These are phyloP conservation scores for Rhododendron simsii DNA, from an alignment of 148 eudicot genomes.

Conservation along the genomic window DNA sequence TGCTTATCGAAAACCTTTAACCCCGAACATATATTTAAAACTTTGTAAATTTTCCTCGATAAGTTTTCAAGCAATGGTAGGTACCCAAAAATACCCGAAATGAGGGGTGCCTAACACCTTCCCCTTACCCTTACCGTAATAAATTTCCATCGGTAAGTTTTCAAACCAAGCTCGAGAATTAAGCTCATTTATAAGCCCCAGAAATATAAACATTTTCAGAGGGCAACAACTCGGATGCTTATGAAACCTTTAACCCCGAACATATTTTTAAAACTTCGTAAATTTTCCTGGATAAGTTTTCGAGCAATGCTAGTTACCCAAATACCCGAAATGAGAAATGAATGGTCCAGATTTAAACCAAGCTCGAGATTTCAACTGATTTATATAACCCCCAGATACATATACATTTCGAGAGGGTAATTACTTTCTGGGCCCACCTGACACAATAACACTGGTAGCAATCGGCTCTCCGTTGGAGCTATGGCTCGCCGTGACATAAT, in stretches of 20 bases:
- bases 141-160: neutral
- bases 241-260: no score
- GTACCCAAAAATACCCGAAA: no score
- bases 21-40: no score
- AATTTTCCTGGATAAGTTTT: no score
- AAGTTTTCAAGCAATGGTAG: no score
- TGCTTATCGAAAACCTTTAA: neutral
- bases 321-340: no score
- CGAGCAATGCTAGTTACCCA: no score
- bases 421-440: constrained; percentile 28
- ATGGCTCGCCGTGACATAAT: constrained; percentile 60
- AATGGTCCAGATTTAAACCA: no score
- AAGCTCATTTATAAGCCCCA: neutral
- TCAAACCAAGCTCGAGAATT: neutral
- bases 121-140: no score
- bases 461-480: constrained; percentile 88
- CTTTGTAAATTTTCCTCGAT: neutral
- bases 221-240: neutral
- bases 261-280: neutral
- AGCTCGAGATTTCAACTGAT: no score
- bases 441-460: constrained; percentile 83
- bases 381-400: no score
- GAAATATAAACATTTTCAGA: neutral
- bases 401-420: neutral
- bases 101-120: no score